These are phyloP conservation scores for Rubia occidens DNA, from an alignment of 305 asterid genomes.

Conservation along the genomic window DNA sequence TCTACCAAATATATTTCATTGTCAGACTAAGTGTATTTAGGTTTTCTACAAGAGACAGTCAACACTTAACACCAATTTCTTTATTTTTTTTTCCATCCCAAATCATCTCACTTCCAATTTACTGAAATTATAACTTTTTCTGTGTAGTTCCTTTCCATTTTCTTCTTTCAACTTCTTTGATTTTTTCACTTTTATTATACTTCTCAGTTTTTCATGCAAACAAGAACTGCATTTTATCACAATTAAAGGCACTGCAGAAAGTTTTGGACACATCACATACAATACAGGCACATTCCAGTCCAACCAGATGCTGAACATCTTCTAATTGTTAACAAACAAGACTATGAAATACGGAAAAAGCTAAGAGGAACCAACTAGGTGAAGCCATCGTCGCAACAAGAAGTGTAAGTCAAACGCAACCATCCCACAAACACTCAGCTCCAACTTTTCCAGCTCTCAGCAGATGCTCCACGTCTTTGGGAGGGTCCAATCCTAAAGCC, in stretches of 20 bases:
- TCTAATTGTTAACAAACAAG: constrained; percentile 2
- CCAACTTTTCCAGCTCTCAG: constrained; percentile 33
- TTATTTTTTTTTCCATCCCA: no score
- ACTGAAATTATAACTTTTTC: no score
- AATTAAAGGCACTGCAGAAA: background rate
- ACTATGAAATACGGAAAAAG: background rate
- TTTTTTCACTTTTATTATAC: background rate
- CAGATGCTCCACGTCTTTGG: constrained; percentile 39
- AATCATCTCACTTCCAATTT: no score
- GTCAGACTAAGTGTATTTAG: no score
- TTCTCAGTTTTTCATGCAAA: no score
- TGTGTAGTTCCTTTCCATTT: no score
- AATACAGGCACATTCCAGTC: background rate
- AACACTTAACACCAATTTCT: no score
- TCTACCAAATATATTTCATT: no score
- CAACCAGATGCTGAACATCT: constrained; percentile 8
- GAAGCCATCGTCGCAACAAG: background rate
- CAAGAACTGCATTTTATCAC: no score
- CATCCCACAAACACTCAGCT: constrained; percentile 64
- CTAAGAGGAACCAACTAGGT: background rate
- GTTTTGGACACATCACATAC: background rate
- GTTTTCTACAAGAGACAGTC: no score
- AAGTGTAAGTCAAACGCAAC: constrained; percentile 37
- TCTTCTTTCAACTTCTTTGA: no score
- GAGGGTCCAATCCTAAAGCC: constrained; percentile 59